These are phyloP conservation scores for Alternaria postmessia DNA, from an alignment of 2,329 filamentous ascomycete species.

Conservation along the genomic window DNA sequence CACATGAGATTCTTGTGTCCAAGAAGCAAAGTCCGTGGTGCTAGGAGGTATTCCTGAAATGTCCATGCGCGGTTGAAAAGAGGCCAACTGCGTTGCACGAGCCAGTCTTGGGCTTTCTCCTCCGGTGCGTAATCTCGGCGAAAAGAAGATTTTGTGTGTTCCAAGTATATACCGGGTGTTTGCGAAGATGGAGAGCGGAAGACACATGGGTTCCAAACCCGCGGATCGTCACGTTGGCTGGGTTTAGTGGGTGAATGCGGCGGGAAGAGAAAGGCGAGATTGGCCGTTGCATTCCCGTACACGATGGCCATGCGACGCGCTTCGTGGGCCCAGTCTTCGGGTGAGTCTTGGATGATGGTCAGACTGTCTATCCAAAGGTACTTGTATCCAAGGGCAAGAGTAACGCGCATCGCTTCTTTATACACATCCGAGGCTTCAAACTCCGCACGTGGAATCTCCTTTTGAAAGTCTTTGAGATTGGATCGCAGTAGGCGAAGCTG, in stretches of 20 bases:
- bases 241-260: too few species aligned
- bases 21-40: constrained; percentile 20
- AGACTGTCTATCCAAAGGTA: constrained; percentile 38
- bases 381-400: constrained; percentile 15
- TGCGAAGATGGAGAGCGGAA: constrained; percentile 1
- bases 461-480: constrained; percentile 5
- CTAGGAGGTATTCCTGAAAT: constrained; percentile 28
- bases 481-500: not conserved
- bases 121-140: not conserved
- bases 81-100: constrained; percentile 15
- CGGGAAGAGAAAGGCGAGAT: constrained; percentile 18
- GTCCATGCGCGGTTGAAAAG: constrained; percentile 27
- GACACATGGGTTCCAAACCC: constrained; percentile 14
- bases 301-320: constrained; percentile 19
- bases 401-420: constrained; percentile 23
- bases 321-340: constrained; percentile 19
- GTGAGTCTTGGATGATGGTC: constrained; percentile 28
- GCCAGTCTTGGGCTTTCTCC: constrained; percentile 5
- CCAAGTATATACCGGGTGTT: constrained; percentile 11
- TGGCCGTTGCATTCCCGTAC: constrained; percentile 22
- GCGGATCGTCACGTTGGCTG: constrained; percentile 7
- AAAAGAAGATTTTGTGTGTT: not conserved
- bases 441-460: not conserved
- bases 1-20: constrained; percentile 22
- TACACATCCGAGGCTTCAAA: constrained; percentile 16